Percentiles rank a stretch among this genome's conserved stretches.
phyloP scores from a whole-genome alignment of 345 rosid species.

The Eucalyptus lansdowneana region DNA sequence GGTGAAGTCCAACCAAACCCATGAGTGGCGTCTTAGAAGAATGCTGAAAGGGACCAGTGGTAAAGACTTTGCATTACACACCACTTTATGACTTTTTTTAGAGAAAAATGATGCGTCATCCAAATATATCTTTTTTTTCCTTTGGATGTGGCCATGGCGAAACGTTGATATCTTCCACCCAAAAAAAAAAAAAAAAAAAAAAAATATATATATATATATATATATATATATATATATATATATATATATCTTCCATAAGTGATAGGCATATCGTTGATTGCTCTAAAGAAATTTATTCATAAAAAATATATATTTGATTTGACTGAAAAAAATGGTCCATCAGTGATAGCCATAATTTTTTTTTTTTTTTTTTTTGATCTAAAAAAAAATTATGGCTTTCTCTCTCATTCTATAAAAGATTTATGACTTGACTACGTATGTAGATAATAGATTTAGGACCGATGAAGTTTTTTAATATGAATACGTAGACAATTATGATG shows the following conservation, averaged over 20 bases:
- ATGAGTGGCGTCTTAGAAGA: background rate
- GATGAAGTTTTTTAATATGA: background rate
- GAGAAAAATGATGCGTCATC: background rate
- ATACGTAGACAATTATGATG: background rate
- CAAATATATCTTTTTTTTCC: background rate
- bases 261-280: background rate
- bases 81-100: background rate
- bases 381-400: background rate
- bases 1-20: background rate
- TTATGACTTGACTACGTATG: accelerated
- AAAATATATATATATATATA: no score
- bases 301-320: background rate
- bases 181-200: no score
- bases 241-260: background rate
- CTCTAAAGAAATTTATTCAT: background rate
- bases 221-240: background rate
- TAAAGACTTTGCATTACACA: background rate
- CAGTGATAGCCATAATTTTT: no score
- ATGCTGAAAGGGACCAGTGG: background rate
- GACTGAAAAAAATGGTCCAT: background rate
- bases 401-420: background rate
- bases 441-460: background rate
- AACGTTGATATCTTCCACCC: background rate
- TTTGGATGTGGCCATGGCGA: background rate
- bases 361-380: no score